Evolutionary conservation across 192 early-diverging fungal genomes (phyloP).

Genomic region (Mortierella antarctica): DNA sequence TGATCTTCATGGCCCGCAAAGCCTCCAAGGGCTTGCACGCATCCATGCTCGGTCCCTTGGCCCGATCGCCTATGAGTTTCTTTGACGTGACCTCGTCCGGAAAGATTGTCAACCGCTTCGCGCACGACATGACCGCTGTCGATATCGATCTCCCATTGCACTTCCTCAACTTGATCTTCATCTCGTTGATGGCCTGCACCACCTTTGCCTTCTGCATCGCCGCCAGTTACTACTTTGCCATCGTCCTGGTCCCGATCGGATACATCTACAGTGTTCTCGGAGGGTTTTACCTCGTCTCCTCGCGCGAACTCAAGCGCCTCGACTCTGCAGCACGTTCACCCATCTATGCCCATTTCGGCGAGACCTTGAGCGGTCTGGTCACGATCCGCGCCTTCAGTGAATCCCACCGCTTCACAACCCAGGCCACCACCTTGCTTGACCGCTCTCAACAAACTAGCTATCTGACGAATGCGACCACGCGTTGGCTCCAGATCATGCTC

Average conservation of each 20-base stretch:
- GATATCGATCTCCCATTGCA: slow-evolving; percentile 63
- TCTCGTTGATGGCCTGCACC: slow-evolving; percentile 14
- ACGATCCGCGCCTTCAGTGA: slow-evolving; percentile 79
- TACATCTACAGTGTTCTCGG: slow-evolving; percentile 43
- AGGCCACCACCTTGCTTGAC: slow-evolving; percentile 77
- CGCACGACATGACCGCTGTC: slow-evolving; percentile 78
- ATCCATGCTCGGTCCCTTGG: slow-evolving; percentile 68
- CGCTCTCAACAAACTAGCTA: slow-evolving; percentile 79
- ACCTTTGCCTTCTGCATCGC: slow-evolving; percentile 41
- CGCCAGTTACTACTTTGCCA: slow-evolving; percentile 39
- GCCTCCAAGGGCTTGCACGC: slow-evolving; percentile 71
- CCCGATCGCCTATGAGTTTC: slow-evolving; percentile 64
- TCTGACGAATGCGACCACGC: slow-evolving; percentile 69
- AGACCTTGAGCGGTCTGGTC: slow-evolving; percentile 64
- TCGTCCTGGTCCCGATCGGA: slow-evolving; percentile 31
- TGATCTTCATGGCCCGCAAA: slow-evolving; percentile 36
- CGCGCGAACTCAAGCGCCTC: slow-evolving; percentile 82
- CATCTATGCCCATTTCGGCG: slow-evolving; percentile 73
- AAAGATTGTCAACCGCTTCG: slow-evolving; percentile 83
- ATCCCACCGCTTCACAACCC: slow-evolving; percentile 69
- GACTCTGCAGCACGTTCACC: slow-evolving; percentile 79
- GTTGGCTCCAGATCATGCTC: slow-evolving; percentile 75
- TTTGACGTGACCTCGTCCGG: slow-evolving; percentile 75
- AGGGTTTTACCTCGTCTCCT: slow-evolving; percentile 64
- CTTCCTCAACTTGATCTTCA: slow-evolving; percentile 21